Percentiles rank a stretch among this genome's conserved stretches.
These are phyloP conservation scores for Aureobasidium vineae DNA, from an alignment of 2,329 filamentous ascomycete genomes.

Conservation along the genomic window DNA sequence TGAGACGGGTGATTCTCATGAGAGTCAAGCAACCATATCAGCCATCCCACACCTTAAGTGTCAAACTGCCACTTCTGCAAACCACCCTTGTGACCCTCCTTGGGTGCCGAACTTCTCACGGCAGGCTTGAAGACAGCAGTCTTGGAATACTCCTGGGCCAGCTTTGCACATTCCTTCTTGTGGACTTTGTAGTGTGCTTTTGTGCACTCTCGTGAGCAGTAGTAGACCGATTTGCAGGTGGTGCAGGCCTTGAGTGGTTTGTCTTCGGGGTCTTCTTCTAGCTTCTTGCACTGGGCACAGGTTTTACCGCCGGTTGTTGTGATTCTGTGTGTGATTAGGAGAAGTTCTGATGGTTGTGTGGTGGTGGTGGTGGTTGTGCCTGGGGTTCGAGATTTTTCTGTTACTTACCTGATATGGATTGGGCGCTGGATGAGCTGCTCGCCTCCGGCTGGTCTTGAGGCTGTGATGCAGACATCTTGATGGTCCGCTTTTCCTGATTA, in stretches of 20 bases:
- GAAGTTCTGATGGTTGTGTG: not conserved
- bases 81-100: constrained; percentile 38
- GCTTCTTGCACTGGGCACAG: constrained; percentile 22
- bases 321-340: not conserved
- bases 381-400: not conserved
- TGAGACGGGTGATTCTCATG: not conserved
- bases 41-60: constrained; percentile 29
- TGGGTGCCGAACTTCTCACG: constrained; percentile 36
- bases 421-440: constrained; percentile 12
- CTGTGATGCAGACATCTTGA: constrained; percentile 16
- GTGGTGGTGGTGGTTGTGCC: not conserved
- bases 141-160: constrained; percentile 43
- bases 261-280: constrained; percentile 18
- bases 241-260: constrained; percentile 40
- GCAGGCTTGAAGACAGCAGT: constrained; percentile 43
- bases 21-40: not conserved
- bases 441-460: constrained; percentile 2
- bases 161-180: constrained; percentile 42
- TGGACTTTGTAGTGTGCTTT: constrained; percentile 43
- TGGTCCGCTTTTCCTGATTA: not conserved
- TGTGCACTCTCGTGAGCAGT: constrained; percentile 45
- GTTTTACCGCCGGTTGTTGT: constrained; percentile 12
- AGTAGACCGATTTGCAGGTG: constrained; percentile 42
- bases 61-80: constrained; percentile 45
- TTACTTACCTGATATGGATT: constrained; percentile 8